These are phyloP conservation scores for Diutina catenulata DNA, from an alignment of 1,139 yeast genomes.

Conservation along the genomic window DNA sequence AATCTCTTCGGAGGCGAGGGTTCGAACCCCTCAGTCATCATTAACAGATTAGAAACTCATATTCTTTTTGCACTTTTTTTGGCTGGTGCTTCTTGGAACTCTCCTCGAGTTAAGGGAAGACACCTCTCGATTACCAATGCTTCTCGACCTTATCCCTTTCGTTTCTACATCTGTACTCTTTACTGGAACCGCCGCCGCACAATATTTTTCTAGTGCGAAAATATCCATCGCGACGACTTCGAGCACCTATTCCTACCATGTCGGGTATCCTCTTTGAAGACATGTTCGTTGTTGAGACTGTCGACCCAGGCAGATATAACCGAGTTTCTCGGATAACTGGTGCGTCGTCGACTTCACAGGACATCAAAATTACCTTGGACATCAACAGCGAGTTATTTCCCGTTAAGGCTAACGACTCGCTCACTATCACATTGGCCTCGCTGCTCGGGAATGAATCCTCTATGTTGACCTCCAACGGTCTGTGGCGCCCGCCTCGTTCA, in stretches of 20 bases:
- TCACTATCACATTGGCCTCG: constrained; percentile 83
- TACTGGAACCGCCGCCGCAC: too few relatives aligned
- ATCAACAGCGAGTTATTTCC: constrained; percentile 91
- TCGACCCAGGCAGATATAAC: constrained; percentile 86
- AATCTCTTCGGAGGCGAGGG: too few relatives aligned
- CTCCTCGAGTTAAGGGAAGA: too few relatives aligned
- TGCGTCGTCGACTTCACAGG: constrained; percentile 72
- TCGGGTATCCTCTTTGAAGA: constrained; percentile 87
- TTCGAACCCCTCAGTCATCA: too few relatives aligned
- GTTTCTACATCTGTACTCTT: too few relatives aligned
- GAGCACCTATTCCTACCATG: constrained; percentile 29
- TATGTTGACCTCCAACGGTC: constrained; percentile 48
- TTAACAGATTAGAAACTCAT: too few relatives aligned
- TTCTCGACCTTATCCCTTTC: too few relatives aligned
- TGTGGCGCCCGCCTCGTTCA: constrained; percentile 88
- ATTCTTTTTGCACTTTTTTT: too few relatives aligned
- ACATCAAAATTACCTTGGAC: constrained; percentile 79
- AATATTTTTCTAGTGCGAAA: too few relatives aligned
- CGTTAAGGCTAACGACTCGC: constrained; percentile 60
- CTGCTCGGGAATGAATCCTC: constrained; percentile 52
- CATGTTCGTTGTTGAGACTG: constrained; percentile 75
- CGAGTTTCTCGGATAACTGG: constrained; percentile 87
- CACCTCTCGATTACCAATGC: too few relatives aligned
- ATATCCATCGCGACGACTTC: too few relatives aligned
- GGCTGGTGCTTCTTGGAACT: too few relatives aligned